These are phyloP conservation scores for Sporisorium iseilematis-ciliati DNA, from an alignment of 1,284 basidiomycete genomes.

Conservation along the genomic window DNA sequence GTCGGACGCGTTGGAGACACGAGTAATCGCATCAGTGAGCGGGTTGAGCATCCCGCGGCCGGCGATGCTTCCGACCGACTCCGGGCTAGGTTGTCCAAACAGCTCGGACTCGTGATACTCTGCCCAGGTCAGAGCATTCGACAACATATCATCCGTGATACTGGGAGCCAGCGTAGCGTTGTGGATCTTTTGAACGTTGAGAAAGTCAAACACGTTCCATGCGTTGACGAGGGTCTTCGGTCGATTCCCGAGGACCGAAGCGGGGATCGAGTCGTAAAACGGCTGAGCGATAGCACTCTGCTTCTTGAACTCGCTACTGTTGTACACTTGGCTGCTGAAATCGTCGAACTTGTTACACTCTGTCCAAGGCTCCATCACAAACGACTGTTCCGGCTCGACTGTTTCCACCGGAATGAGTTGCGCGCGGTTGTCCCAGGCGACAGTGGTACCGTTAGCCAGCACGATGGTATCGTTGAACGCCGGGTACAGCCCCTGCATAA, in stretches of 20 bases:
- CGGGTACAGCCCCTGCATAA: slow-evolving; percentile 67
- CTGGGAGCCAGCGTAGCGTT: slow-evolving; percentile 48
- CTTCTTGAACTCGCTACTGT: slow-evolving; percentile 73
- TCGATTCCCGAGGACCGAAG: slow-evolving; percentile 78
- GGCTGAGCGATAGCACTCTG: slow-evolving; percentile 74
- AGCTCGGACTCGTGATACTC: slow-evolving; percentile 83
- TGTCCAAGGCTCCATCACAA: slow-evolving; percentile 86
- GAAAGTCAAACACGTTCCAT: slow-evolving; percentile 76
- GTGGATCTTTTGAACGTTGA: slow-evolving; percentile 79
- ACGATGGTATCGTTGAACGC: slow-evolving; percentile 55
- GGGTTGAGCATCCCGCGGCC: slow-evolving; percentile 81
- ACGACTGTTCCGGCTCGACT: slow-evolving; percentile 83
- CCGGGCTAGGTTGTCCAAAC: slow-evolving; percentile 77
- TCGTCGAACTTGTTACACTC: slow-evolving; percentile 68
- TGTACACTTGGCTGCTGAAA: slow-evolving; percentile 62
- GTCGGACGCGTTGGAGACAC: slow-evolving; percentile 81
- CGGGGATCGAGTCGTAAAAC: slow-evolving; percentile 78
- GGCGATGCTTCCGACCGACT: slow-evolving; percentile 84
- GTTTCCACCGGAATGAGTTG: slow-evolving; percentile 79
- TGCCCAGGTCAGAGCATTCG: slow-evolving; percentile 72
- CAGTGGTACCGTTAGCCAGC: slow-evolving; percentile 78
- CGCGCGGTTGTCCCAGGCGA: slow-evolving; percentile 82
- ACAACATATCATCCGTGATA: slow-evolving; percentile 37
- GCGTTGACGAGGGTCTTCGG: slow-evolving; percentile 78
- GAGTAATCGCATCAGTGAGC: slow-evolving; percentile 78